Percentiles rank a stretch among this genome's conserved stretches.
These are phyloP conservation scores for Farysia itapuensis DNA, from an alignment of 1,284 basidiomycete species.

Conservation along the genomic window DNA sequence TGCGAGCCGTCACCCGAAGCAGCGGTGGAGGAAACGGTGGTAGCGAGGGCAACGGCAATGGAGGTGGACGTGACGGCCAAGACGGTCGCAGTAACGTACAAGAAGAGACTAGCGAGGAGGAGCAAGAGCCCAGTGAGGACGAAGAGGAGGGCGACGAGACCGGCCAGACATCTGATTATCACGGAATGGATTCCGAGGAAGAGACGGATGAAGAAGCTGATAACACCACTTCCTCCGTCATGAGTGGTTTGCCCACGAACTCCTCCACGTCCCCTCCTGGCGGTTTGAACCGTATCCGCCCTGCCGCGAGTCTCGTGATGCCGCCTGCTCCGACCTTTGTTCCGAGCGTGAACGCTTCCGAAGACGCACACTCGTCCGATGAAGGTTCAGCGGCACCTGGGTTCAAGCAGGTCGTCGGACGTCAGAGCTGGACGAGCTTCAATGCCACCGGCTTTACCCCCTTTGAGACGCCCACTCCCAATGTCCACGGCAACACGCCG, in stretches of 20 bases:
- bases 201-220: slow-evolving; percentile 41
- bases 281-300: slow-evolving; percentile 36
- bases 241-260: too few species aligned
- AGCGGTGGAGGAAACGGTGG: slow-evolving; percentile 1
- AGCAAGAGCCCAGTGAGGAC: slow-evolving; percentile 32
- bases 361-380: too few species aligned
- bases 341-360: slow-evolving; percentile 7
- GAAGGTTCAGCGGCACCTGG: background rate
- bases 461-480: slow-evolving; percentile 40
- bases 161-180: slow-evolving; percentile 25
- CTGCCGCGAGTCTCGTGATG: slow-evolving; percentile 24
- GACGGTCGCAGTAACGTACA: slow-evolving; percentile 1
- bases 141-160: slow-evolving; percentile 23
- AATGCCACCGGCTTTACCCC: slow-evolving; percentile 29
- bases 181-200: slow-evolving; percentile 20
- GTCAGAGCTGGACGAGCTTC: slow-evolving; percentile 46
- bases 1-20: slow-evolving; percentile 16
- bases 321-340: slow-evolving; percentile 43
- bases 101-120: slow-evolving; percentile 31
- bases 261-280: slow-evolving; percentile 15
- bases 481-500: background rate
- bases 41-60: slow-evolving; percentile 1
- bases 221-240: slow-evolving; percentile 14
- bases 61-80: slow-evolving; percentile 12
- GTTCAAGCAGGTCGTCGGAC: slow-evolving; percentile 14